Conservation (phyloP, 1,284 basidiomycete genomes). For the Tilletia indica region DNA sequence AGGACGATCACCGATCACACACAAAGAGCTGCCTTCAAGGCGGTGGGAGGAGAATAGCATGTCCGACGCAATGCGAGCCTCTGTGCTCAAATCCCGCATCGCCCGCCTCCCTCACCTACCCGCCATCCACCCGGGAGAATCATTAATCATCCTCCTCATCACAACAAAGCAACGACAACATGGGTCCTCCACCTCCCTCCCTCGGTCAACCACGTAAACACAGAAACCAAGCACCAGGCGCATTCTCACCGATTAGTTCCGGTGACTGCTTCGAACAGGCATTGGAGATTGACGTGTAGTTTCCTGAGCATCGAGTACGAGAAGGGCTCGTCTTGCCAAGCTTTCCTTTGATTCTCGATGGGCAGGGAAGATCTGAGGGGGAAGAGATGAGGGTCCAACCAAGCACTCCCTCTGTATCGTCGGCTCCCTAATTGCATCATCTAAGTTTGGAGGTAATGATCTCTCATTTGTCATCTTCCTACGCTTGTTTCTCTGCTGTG, state of each 20-base stretch:
- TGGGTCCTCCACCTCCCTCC: background rate
- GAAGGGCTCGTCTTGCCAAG: no score
- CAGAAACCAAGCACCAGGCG: background rate
- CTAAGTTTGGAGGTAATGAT: no score
- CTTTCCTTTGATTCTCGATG: no score
- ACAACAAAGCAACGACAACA: background rate
- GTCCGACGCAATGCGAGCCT: constrained; percentile 15
- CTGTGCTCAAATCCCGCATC: constrained; percentile 22
- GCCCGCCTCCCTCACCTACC: constrained; percentile 24
- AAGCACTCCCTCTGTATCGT: no score
- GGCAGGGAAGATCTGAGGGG: no score
- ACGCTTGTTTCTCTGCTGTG: no score
- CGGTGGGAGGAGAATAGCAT: background rate
- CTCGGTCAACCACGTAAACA: background rate
- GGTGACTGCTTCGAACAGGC: constrained; percentile 28
- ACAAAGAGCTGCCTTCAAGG: no score
- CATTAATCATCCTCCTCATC: no score
- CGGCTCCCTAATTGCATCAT: no score
- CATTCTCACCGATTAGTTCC: background rate
- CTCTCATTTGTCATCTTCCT: no score
- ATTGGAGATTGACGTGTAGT: constrained; percentile 44
- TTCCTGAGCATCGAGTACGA: constrained; percentile 6
- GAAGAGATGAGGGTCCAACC: no score
- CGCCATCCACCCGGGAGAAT: constrained; percentile 19
- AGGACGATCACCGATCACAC: no score